Evolutionary conservation across 2,329 filamentous ascomycete species (phyloP).

Genomic region (Penicillium fuscoglaucum): DNA sequence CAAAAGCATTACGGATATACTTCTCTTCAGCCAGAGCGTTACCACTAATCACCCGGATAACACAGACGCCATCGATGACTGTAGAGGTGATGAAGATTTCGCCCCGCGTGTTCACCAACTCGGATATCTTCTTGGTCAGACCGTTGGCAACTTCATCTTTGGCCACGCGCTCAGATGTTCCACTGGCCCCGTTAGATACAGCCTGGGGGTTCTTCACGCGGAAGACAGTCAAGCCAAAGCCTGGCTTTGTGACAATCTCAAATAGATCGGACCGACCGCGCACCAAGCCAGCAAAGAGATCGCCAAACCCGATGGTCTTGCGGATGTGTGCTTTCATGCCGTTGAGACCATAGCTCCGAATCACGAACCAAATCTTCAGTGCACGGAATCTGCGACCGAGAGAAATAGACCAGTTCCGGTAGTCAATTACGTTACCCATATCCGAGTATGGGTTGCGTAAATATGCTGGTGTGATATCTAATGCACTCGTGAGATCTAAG

Average conservation of each 20-base stretch:
- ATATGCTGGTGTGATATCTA: slow-evolving; percentile 78
- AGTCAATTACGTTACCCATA: slow-evolving; percentile 83
- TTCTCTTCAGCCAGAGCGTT: slow-evolving; percentile 69
- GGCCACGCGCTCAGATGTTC: slow-evolving; percentile 19
- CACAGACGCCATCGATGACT: slow-evolving; percentile 69
- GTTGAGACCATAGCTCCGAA: slow-evolving; percentile 75
- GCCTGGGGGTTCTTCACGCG: slow-evolving; percentile 54
- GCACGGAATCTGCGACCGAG: slow-evolving; percentile 84
- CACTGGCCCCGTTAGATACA: slow-evolving; percentile 14
- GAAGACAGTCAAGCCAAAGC: slow-evolving; percentile 78
- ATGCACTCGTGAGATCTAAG: slow-evolving; percentile 72
- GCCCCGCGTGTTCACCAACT: slow-evolving; percentile 69
- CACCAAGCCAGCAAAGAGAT: slow-evolving; percentile 66
- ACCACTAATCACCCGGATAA: slow-evolving; percentile 78
- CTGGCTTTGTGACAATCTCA: slow-evolving; percentile 69
- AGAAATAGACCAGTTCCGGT: slow-evolving; percentile 96
- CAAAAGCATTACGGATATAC: slow-evolving; percentile 72
- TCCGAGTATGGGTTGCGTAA: slow-evolving; percentile 80
- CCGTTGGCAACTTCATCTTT: slow-evolving; percentile 61
- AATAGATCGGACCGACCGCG: slow-evolving; percentile 67
- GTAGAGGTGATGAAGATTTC: slow-evolving; percentile 82
- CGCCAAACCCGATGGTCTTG: slow-evolving; percentile 67
- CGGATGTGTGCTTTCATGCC: slow-evolving; percentile 74
- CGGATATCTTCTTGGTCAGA: slow-evolving; percentile 73
- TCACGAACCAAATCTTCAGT: slow-evolving; percentile 93